Evolutionary conservation across 306 rosid genomes (phyloP).

Genomic region (Amphicarpaea edgeworthii): DNA sequence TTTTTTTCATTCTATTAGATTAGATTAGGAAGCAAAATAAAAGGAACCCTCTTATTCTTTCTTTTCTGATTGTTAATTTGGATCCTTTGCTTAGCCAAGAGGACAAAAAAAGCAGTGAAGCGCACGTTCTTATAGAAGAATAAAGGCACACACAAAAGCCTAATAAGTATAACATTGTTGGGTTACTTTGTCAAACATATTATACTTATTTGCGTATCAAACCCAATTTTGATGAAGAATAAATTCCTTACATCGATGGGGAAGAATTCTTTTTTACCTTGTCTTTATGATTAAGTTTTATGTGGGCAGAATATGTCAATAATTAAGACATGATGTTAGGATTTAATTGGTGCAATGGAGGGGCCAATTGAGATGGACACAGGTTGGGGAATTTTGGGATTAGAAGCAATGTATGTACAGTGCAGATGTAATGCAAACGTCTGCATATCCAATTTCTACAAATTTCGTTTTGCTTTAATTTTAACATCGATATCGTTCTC

Average conservation of each 20-base stretch:
- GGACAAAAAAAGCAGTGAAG: conserved; percentile 18
- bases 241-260: conserved; percentile 40
- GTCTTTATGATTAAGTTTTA: conserved; percentile 20
- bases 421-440: conserved; percentile 7
- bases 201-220: conserved; percentile 27
- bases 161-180: not conserved
- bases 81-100: conserved; percentile 53
- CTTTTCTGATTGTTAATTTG: conserved; percentile 21
- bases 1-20: conserved; percentile 4
- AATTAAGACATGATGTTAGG: conserved; percentile 31
- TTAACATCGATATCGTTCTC: not conserved
- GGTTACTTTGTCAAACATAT: conserved; percentile 36
- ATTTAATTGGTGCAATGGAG: conserved; percentile 41
- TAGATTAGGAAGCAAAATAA: conserved; percentile 21
- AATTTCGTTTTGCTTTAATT: not conserved
- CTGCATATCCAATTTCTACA: not conserved
- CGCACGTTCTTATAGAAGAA: conserved; percentile 11
- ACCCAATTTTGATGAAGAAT: conserved; percentile 43
- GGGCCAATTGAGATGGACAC: not conserved
- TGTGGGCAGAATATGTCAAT: conserved; percentile 21
- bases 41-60: conserved; percentile 4
- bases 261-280: conserved; percentile 36
- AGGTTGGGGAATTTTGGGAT: conserved; percentile 8
- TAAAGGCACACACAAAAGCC: conserved; percentile 21
- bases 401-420: conserved; percentile 4